Percentiles rank a stretch among this genome's conserved stretches.
These are phyloP conservation scores for Pittosporum tobira DNA, from an alignment of 129 eudicot species.

Conservation along the genomic window DNA sequence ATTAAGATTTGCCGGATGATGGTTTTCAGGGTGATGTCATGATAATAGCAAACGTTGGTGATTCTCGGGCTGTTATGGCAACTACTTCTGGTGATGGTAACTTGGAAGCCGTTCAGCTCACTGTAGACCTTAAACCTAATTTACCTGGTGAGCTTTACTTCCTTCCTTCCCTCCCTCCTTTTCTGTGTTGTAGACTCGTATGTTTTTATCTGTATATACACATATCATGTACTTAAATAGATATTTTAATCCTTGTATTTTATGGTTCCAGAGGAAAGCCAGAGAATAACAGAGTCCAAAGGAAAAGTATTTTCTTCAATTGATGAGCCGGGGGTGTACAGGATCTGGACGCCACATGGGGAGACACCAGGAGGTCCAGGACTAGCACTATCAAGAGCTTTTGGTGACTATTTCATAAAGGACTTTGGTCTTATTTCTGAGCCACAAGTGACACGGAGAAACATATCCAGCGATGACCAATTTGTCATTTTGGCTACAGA, in stretches of 20 bases:
- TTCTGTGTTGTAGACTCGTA: background rate
- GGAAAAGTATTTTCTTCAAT: conserved; percentile 56
- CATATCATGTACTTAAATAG: background rate
- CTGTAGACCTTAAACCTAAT: conserved; percentile 78
- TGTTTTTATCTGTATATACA: background rate
- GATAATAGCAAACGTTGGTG: conserved; percentile 90
- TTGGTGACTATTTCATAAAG: conserved; percentile 75
- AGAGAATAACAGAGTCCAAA: conserved; percentile 56
- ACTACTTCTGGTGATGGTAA: conserved; percentile 50
- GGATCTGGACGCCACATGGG: conserved; percentile 62
- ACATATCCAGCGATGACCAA: conserved; percentile 50
- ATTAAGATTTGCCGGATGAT: conserved; percentile 4
- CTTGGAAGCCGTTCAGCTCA: conserved; percentile 63
- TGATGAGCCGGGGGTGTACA: conserved; percentile 79
- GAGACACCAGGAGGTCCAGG: conserved; percentile 69
- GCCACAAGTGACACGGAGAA: conserved; percentile 71
- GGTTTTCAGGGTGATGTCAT: conserved; percentile 62
- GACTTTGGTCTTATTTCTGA: conserved; percentile 85
- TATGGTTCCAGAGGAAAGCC: conserved; percentile 51
- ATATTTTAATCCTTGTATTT: conserved; percentile 3
- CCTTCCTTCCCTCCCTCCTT: too few relatives aligned
- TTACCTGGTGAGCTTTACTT: conserved; percentile 73
- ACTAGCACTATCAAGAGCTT: conserved; percentile 86
- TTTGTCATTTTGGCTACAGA: conserved; percentile 83
- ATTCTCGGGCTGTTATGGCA: conserved; percentile 85